Evolutionary conservation across 805 yeast species (phyloP).

Genomic region (Wickerhamomyces sydowiorum): DNA sequence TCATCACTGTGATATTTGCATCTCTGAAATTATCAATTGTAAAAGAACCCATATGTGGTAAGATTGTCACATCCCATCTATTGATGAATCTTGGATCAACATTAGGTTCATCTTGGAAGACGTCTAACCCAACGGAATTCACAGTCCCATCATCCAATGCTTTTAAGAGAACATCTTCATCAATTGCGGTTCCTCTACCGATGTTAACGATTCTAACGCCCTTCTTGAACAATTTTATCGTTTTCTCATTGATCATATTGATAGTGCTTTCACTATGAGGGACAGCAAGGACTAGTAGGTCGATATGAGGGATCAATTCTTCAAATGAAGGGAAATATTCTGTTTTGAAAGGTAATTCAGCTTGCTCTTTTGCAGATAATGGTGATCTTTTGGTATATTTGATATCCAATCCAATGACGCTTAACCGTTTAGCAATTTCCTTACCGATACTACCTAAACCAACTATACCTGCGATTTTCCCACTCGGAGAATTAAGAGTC

Average conservation of each 20-base stretch:
- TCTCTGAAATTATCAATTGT: slow-evolving; percentile 47
- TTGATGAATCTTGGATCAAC: slow-evolving; percentile 43
- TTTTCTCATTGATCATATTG: slow-evolving; percentile 43
- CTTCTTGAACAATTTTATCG: slow-evolving; percentile 41
- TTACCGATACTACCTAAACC: slow-evolving; percentile 79
- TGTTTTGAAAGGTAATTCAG: slow-evolving; percentile 39
- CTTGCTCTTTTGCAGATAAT: slow-evolving; percentile 28
- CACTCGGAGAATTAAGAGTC: slow-evolving; percentile 44
- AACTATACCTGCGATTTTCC: slow-evolving; percentile 54
- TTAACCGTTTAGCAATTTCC: slow-evolving; percentile 50
- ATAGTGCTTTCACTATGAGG: slow-evolving; percentile 59
- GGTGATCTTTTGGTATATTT: slow-evolving; percentile 53
- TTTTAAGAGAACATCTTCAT: slow-evolving; percentile 57
- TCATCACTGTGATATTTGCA: slow-evolving; percentile 46
- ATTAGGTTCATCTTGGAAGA: slow-evolving; percentile 57
- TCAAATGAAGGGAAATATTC: slow-evolving; percentile 41
- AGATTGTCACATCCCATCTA: slow-evolving; percentile 57
- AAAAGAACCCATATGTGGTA: slow-evolving; percentile 71
- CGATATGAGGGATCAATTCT: slow-evolving; percentile 34
- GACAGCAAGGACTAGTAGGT: slow-evolving; percentile 58
- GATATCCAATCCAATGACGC: slow-evolving; percentile 58
- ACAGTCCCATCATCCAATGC: slow-evolving; percentile 59
- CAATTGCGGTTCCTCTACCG: slow-evolving; percentile 68
- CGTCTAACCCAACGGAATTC: slow-evolving; percentile 68
- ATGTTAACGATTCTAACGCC: slow-evolving; percentile 66